Evolutionary conservation across 2,329 filamentous ascomycete species (phyloP).

Genomic region (Colletotrichum sublineola): DNA sequence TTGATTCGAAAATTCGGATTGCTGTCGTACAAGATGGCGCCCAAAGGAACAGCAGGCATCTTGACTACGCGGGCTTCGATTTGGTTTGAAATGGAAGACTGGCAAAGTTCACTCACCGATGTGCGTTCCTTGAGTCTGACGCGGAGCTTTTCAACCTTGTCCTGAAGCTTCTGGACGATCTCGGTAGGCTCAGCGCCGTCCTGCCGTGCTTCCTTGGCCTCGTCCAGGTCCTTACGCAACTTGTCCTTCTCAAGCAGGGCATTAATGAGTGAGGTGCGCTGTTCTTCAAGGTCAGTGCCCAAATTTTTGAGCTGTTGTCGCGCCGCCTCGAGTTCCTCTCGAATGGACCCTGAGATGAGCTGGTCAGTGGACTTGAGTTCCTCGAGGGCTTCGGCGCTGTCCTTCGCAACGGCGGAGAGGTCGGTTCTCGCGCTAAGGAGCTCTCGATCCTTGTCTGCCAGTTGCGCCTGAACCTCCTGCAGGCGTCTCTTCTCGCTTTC

Average conservation of each 20-base stretch:
- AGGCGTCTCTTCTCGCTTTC: conserved; percentile 52
- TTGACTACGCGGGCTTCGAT: neutral
- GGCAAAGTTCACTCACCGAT: conserved; percentile 63
- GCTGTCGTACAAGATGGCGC: conserved; percentile 34
- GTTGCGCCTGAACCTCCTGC: conserved; percentile 59
- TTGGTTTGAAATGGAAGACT: neutral
- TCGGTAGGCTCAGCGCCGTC: conserved; percentile 54
- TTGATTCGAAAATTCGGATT: conserved; percentile 8
- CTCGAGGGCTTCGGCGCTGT: conserved; percentile 67
- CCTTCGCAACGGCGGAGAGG: conserved; percentile 67
- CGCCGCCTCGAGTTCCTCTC: conserved; percentile 68
- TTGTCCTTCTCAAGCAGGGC: conserved; percentile 72
- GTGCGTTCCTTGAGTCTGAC: conserved; percentile 67
- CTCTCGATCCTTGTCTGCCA: conserved; percentile 68
- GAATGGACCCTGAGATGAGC: conserved; percentile 69
- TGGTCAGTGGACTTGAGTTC: conserved; percentile 72
- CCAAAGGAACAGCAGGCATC: conserved; percentile 16
- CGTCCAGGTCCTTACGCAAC: conserved; percentile 67
- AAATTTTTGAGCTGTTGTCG: conserved; percentile 64
- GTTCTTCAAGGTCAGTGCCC: conserved; percentile 66
- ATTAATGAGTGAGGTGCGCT: conserved; percentile 71
- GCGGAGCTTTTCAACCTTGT: conserved; percentile 71
- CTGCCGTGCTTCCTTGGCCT: conserved; percentile 55
- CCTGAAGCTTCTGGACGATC: conserved; percentile 57
- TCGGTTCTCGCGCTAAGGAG: conserved; percentile 66